phyloP scores from a whole-genome alignment of 148 eudicot species.

The Bassia scoparia region DNA sequence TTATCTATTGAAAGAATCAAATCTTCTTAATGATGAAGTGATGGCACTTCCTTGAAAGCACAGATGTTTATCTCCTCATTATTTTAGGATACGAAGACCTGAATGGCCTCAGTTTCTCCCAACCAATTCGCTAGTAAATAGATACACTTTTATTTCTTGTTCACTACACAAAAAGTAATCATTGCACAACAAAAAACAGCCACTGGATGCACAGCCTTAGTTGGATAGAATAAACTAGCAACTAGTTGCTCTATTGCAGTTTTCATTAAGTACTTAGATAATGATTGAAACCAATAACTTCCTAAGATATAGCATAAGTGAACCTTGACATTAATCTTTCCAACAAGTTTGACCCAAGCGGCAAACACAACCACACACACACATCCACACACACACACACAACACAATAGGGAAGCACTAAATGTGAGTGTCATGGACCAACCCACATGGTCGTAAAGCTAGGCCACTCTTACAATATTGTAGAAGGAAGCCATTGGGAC shows the following conservation, averaged over 20 bases:
- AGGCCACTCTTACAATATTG: too few relatives aligned
- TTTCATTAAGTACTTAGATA: background rate
- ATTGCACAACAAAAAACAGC: background rate
- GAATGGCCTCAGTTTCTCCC: background rate
- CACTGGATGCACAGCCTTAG: background rate
- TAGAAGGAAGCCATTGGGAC: too few relatives aligned
- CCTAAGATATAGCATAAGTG: too few relatives aligned
- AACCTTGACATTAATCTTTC: too few relatives aligned
- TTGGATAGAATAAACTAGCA: background rate
- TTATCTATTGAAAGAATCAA: background rate
- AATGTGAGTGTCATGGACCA: too few relatives aligned
- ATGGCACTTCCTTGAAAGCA: background rate
- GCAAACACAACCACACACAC: too few relatives aligned
- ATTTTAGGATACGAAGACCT: background rate
- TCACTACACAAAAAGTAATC: background rate
- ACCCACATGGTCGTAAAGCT: too few relatives aligned
- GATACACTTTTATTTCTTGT: background rate
- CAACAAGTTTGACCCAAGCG: background rate
- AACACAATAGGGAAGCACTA: background rate
- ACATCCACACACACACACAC: background rate
- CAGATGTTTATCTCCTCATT: background rate
- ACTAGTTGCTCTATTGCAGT: background rate
- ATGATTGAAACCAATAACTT: background rate
- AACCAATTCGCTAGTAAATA: background rate
- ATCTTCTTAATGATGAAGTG: background rate